These are phyloP conservation scores for Silene conica DNA, from an alignment of 148 eudicot genomes.

Conservation along the genomic window DNA sequence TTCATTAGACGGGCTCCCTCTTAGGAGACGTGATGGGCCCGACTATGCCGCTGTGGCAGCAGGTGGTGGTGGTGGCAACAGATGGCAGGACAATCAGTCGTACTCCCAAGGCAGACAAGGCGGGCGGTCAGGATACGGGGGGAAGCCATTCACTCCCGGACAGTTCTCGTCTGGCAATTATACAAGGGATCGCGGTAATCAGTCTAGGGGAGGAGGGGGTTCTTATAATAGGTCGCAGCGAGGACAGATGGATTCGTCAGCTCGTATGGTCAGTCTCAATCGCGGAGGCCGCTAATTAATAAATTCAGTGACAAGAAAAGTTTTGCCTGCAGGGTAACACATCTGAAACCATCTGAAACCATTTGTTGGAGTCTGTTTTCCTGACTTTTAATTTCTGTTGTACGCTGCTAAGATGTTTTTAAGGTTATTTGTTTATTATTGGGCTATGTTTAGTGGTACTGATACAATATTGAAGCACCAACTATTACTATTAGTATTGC, in stretches of 20 bases:
- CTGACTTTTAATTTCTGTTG: not conserved
- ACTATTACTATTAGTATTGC: too few species aligned
- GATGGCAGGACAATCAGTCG: conserved; percentile 60
- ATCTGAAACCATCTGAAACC: conserved; percentile 9
- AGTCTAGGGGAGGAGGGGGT: conserved; percentile 30
- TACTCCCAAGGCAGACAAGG: conserved; percentile 54
- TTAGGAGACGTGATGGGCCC: conserved; percentile 63
- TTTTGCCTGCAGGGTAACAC: too few species aligned
- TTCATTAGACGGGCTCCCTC: conserved; percentile 44
- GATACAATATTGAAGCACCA: not conserved
- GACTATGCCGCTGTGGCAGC: conserved; percentile 57
- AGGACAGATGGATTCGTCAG: conserved; percentile 53
- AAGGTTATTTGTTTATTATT: not conserved
- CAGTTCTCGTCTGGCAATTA: conserved; percentile 32
- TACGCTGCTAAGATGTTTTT: conserved; percentile 2
- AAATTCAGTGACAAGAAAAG: not conserved
- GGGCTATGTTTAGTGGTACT: not conserved
- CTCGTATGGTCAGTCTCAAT: conserved; percentile 73
- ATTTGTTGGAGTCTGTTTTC: not conserved
- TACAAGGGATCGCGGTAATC: conserved; percentile 41
- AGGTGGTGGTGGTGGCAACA: conserved; percentile 35
- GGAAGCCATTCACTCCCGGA: conserved; percentile 37
- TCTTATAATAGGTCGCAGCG: conserved; percentile 39
- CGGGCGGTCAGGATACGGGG: conserved; percentile 42
- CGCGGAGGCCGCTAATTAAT: conserved; percentile 37